Conservation (phyloP, 2,329 filamentous ascomycete species). For the Diaporthe amygdali region DNA sequence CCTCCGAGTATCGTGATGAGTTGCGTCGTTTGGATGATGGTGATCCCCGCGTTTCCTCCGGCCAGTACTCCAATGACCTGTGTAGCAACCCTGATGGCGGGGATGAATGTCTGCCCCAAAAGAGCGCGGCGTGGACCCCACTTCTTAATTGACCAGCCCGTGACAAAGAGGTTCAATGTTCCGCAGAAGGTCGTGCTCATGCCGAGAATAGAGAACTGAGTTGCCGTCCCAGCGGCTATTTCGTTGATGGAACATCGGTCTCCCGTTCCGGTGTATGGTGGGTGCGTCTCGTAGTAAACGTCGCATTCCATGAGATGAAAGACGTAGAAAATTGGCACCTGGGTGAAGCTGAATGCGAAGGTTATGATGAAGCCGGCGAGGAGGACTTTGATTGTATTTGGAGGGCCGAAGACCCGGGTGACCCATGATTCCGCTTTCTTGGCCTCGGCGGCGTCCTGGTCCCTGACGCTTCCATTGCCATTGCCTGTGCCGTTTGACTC, state of each 20-base stretch:
- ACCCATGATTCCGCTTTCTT: conserved; percentile 19
- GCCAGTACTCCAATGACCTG: conserved; percentile 70
- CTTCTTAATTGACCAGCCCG: conserved; percentile 69
- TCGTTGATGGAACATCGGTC: conserved; percentile 65
- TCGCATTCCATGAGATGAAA: conserved; percentile 77
- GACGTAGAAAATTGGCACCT: conserved; percentile 57
- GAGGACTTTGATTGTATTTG: conserved; percentile 25
- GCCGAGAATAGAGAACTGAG: conserved; percentile 67
- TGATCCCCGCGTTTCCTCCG: conserved; percentile 67
- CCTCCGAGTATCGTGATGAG: conserved; percentile 72
- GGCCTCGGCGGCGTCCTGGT: background rate
- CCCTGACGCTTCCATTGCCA: background rate
- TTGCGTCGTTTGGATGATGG: conserved; percentile 71
- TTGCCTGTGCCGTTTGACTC: background rate
- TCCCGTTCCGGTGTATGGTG: conserved; percentile 49
- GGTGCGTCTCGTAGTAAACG: conserved; percentile 66
- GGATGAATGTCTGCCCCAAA: conserved; percentile 66
- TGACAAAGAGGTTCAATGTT: conserved; percentile 70
- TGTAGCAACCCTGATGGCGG: conserved; percentile 65
- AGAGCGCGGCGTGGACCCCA: conserved; percentile 69
- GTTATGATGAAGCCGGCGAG: conserved; percentile 25
- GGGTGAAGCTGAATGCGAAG: conserved; percentile 26
- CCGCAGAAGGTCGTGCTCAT: conserved; percentile 70
- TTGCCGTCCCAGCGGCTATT: conserved; percentile 69
- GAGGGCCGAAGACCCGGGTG: conserved; percentile 22